Evolutionary conservation across 257 asterid genomes (phyloP), one percentile per base, ranked within the genome.

Genomic region (Leptodermis oblonga): DNA sequence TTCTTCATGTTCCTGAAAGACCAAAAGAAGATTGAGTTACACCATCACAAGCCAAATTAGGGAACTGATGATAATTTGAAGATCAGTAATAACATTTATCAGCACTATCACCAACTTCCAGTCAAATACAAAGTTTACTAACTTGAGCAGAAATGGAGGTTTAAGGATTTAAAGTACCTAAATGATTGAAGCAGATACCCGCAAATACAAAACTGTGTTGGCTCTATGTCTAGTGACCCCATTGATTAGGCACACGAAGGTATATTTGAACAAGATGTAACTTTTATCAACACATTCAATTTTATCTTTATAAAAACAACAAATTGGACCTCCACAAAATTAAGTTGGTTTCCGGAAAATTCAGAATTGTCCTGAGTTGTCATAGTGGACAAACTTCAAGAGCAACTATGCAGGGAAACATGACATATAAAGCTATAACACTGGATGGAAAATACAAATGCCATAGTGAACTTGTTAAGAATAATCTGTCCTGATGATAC

Each of bases 1-100:
- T 83, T 83, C 77, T 76, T 93, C 96, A 89, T 86, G 77, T 88
- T 66, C 86, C 98, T 92, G 81, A 48, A 73, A 46, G 65, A 73
- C 72, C 37, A 68, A 12, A 71, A 45, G 20, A 67, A 66, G n/a
- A 67, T 36, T 6, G 42, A 70, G 68, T 42, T 5, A 28, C 22
- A 15, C 22, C 43, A 67, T 43, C 55, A 41, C 45, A 53, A 33
- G n/a, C 34, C 14, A 17, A 68, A 49, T n/a, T n/a, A 46, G 11
- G n/a, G 36, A 10, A 25, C 28, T 54, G 42, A 4, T 28, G 22
- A 30, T 7, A n/a, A 49, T 42, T 18, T 25, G 23, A 52, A 18
- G 7, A 43, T 43, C 61, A 65, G 60, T 42, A 22, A 55, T 30
- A 33, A 49, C 37, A 45, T 5, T 14, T 26, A 25, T 9, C 12